Percentiles rank a stretch among this genome's conserved stretches.
Evolutionary conservation across 106 monocot species (phyloP).

Genomic region (Alisma plantagoaquatica): DNA sequence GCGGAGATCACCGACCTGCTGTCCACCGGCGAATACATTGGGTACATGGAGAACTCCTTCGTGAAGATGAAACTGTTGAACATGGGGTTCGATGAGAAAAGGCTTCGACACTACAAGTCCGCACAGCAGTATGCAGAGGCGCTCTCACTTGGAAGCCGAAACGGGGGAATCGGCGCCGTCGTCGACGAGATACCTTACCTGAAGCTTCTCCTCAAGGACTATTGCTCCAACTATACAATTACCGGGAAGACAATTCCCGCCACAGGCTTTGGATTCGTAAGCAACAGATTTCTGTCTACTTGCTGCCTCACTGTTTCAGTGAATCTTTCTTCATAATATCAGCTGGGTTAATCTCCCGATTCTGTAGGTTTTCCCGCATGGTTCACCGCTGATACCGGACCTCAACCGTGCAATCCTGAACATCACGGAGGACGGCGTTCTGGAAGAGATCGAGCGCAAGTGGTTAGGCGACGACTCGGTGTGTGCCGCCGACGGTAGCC

Average conservation of each 20-base stretch:
- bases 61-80: constrained; percentile 3
- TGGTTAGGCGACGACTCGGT: constrained; percentile 19
- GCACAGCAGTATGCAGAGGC: constrained; percentile 19
- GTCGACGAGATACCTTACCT: constrained; percentile 37
- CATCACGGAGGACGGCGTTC: constrained; percentile 16
- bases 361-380: constrained; percentile 21
- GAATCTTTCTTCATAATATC: not conserved
- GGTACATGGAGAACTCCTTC: constrained; percentile 32
- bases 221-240: constrained; percentile 25
- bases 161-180: constrained; percentile 27
- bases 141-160: constrained; percentile 10
- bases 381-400: constrained; percentile 18
- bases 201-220: constrained; percentile 20
- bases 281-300: no score
- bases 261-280: constrained; percentile 32
- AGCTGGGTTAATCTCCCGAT: not conserved
- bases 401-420: constrained; percentile 20
- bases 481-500: constrained; percentile 4
- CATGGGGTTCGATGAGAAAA: constrained; percentile 4
- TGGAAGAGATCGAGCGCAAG: constrained; percentile 18
- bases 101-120: constrained; percentile 8
- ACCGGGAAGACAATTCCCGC: constrained; percentile 1
- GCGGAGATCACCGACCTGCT: constrained; percentile 33
- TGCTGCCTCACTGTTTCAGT: not conserved
- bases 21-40: constrained; percentile 33